Evolutionary conservation across 345 rosid species (phyloP), one percentile per base, ranked within the genome.

Genomic region (Camelina laxa): DNA sequence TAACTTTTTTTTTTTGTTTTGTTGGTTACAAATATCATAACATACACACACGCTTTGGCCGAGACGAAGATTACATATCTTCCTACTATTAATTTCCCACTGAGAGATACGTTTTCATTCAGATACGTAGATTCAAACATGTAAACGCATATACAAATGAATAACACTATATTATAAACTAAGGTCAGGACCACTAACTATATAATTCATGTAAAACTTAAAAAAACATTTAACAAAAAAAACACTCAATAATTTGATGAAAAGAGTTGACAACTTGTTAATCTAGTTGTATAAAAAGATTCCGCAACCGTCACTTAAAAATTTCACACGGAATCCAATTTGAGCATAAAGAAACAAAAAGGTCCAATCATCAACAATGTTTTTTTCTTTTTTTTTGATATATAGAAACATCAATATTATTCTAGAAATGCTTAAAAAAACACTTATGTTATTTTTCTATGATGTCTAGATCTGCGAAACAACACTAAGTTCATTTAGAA

Each of bases 221-320:
- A 27, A 27, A 24, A 24, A 27, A 39, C 36, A 55, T n/a, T 27
- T 27, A 27, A 1, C 3, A 27, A 27, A 27, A 48, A 74, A 24
- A 27, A 39, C 36, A 55, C 38, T 51, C 72, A 74, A 74, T 66
- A 27, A 74, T 74, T 66, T 33, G 51, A 60, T 42, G 54, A 38
- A 60, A 50, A 75, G 73, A 75, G 74, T 67, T 75, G 79, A 75
- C 79, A 67, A 67, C 73, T 75, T 75, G 73, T 68, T 75, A 41
- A 67, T 50, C 79, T 67, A 75, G 62, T 75, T 75, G 73, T 67
- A 60, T 49, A 27, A 50, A 67, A 75, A 49, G 68, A 75, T 75
- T 75, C 68, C 55, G 5, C 60, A 60, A 60, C 21, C 22, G 45
- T 60, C 51, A 56, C 17, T 49, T 33, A 2, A 5, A 11, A 56